phyloP scores from a whole-genome alignment of 2,329 filamentous ascomycete genomes.

The Capronia americana region DNA sequence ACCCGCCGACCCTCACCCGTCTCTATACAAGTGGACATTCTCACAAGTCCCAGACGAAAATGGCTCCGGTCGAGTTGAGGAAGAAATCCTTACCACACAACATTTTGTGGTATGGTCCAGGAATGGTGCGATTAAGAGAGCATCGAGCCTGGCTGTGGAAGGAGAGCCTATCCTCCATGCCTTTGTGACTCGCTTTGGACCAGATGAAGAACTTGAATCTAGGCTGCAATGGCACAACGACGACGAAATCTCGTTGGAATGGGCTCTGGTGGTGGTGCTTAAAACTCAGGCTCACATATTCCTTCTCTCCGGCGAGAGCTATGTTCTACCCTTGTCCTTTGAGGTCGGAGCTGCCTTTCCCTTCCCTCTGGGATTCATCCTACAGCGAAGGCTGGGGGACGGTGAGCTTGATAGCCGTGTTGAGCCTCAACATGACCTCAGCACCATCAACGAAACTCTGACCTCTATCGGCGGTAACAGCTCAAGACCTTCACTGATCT shows the following conservation, averaged over 20 bases:
- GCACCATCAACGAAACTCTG: constrained; percentile 41
- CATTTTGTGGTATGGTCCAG: constrained; percentile 87
- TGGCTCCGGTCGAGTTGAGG: constrained; percentile 61
- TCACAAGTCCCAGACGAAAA: constrained; percentile 51
- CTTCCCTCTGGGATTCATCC: constrained; percentile 79
- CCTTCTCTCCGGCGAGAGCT: constrained; percentile 84
- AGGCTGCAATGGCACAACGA: not conserved
- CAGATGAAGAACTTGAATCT: constrained; percentile 43
- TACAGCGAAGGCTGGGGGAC: constrained; percentile 74
- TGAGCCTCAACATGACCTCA: constrained; percentile 45
- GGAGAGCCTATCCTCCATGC: constrained; percentile 87
- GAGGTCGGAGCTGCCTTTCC: constrained; percentile 88
- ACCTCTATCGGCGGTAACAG: constrained; percentile 45
- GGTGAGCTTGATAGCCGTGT: constrained; percentile 53
- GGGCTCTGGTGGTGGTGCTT: constrained; percentile 81
- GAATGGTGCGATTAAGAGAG: constrained; percentile 80
- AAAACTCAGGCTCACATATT: constrained; percentile 93
- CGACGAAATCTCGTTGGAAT: constrained; percentile 14
- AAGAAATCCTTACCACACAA: constrained; percentile 79
- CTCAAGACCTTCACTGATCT: constrained; percentile 56
- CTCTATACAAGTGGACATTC: constrained; percentile 72
- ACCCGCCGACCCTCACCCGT: constrained; percentile 67
- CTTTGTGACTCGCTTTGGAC: constrained; percentile 80
- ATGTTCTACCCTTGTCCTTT: constrained; percentile 92
- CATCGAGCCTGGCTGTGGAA: constrained; percentile 85